Evolutionary conservation across 2,329 filamentous ascomycete species (phyloP).

Genomic region (Coniochaeta pulveracea): DNA sequence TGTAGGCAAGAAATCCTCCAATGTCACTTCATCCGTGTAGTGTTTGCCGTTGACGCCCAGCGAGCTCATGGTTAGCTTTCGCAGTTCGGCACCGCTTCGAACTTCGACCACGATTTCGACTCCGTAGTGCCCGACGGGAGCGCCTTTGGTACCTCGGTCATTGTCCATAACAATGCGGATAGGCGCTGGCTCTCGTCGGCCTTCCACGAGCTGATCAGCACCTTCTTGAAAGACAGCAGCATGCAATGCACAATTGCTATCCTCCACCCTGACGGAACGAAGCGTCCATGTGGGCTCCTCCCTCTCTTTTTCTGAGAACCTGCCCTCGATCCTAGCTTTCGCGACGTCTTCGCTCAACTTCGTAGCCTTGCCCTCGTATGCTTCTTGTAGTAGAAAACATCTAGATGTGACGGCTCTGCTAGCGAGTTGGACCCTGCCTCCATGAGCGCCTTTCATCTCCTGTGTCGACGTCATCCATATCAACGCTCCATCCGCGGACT

Average conservation of each 20-base stretch:
- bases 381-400: slow-evolving; percentile 61
- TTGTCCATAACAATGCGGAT: slow-evolving; percentile 66
- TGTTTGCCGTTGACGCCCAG: slow-evolving; percentile 57
- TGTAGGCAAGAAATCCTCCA: slow-evolving; percentile 63
- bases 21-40: slow-evolving; percentile 62
- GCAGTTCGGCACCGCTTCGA: slow-evolving; percentile 38
- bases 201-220: slow-evolving; percentile 48
- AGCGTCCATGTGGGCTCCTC: slow-evolving; percentile 74
- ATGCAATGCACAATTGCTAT: slow-evolving; percentile 46
- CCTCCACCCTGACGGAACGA: slow-evolving; percentile 54
- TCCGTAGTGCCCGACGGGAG: slow-evolving; percentile 54
- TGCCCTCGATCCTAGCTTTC: slow-evolving; percentile 75
- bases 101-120: slow-evolving; percentile 62
- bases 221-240: slow-evolving; percentile 65
- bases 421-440: slow-evolving; percentile 32
- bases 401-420: slow-evolving; percentile 46
- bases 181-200: slow-evolving; percentile 54
- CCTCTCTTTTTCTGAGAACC: slow-evolving; percentile 74
- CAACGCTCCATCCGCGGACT: slow-evolving; percentile 51
- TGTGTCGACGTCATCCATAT: slow-evolving; percentile 58
- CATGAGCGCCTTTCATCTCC: slow-evolving; percentile 45
- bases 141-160: slow-evolving; percentile 52
- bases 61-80: slow-evolving; percentile 36
- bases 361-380: slow-evolving; percentile 65
- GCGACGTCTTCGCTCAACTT: slow-evolving; percentile 76